Evolutionary conservation across 2,329 filamentous ascomycete genomes (phyloP), one percentile per base, ranked within the genome.

Genomic region (Bipolaris oryzae): DNA sequence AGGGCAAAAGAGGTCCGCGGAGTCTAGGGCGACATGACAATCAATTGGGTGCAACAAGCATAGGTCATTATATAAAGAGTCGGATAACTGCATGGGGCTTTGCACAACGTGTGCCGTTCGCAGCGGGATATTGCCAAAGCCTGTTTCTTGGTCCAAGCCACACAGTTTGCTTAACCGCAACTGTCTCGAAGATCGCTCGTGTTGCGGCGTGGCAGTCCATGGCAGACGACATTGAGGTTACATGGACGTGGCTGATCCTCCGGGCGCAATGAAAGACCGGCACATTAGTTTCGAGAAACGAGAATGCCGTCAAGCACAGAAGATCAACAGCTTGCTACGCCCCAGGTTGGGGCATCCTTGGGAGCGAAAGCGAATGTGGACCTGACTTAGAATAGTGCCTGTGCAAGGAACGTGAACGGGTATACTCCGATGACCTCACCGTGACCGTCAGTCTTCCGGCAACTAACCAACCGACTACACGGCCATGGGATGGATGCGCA

Each of bases 31-130:
- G 16, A 38, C 42, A 41, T 28, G 42, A 38, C 37, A 44, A 47
- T 56, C 48, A 28, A 39, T 35, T 33, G 9, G 42, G 23, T 41
- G 46, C 45, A 7, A 25, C 18, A 13, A 16, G 6, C 33, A 43
- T 50, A 53, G 16, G 11, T 15, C 11, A 53, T 47, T 44, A 41
- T 53, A 55, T 46, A 16, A 54, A 58, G 43, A 50, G 55, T 37
- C 50, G 53, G 60, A 55, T 58, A 63, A 54, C 39, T 21, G 21
- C 58, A 58, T 58, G 58, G 60, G 53, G 31, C 55, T 42, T 13
- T 33, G 44, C 13, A 55, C 45, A 13, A 23, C 33, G 39, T 38
- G 43, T 50, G 28, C 41, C 39, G 46, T 31, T 46, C 45, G 48
- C 31, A 49, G 46, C 46, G 41, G 23, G 39, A 15, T 41, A n/a